Evolutionary conservation across 2,329 filamentous ascomycete species (phyloP).

Genomic region (Diaporthe aspalathi): DNA sequence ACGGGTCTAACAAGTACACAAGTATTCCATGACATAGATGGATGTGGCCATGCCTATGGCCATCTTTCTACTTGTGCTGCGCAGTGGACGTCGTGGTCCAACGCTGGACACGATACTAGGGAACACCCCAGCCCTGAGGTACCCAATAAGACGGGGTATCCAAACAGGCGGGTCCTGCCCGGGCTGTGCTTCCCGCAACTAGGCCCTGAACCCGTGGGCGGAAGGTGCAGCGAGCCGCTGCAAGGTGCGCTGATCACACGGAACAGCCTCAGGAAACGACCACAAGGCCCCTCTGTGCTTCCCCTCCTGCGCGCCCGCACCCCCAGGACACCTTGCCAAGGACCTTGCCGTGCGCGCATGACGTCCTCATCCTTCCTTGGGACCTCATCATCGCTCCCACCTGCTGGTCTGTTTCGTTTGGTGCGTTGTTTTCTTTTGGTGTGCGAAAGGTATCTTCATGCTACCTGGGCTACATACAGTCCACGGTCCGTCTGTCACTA

Average conservation of each 20-base stretch:
- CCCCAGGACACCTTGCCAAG: slow-evolving; percentile 26
- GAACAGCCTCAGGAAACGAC: not conserved
- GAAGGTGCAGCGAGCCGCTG: not conserved
- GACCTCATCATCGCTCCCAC: slow-evolving; percentile 11
- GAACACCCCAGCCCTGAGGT: not conserved
- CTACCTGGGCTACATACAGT: not conserved
- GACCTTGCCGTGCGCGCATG: slow-evolving; percentile 1
- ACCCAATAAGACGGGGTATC: not conserved
- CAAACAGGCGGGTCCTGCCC: slow-evolving; percentile 1
- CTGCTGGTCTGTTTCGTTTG: not conserved
- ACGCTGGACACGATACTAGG: not conserved
- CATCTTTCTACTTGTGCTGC: not conserved
- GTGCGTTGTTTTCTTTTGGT: not conserved
- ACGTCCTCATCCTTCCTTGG: slow-evolving; percentile 18
- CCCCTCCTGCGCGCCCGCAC: slow-evolving; percentile 12
- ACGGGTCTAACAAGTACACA: no score
- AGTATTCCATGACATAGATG: no score
- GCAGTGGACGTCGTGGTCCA: not conserved
- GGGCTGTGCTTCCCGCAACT: slow-evolving; percentile 7
- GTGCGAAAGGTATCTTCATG: not conserved
- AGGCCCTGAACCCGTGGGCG: not conserved
- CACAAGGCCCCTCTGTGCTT: not conserved
- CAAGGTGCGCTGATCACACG: slow-evolving; percentile 22
- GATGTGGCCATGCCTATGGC: not conserved
- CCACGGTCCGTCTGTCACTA: not conserved